Evolutionary conservation across 331 rosid genomes (phyloP).

Genomic region (Malus hybrid): DNA sequence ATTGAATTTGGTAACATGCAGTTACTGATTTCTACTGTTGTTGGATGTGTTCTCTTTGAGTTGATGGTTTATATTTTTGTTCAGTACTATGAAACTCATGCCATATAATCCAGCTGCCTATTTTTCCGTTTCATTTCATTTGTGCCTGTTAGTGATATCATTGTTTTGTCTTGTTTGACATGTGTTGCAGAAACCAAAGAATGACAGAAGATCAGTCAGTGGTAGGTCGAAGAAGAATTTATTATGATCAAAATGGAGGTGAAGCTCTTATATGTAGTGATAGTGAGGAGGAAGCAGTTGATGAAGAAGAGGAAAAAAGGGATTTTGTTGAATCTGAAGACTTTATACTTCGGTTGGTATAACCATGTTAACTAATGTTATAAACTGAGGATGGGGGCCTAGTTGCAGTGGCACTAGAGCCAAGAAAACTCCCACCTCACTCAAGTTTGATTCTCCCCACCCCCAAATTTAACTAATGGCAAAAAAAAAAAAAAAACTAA

Average conservation of each 20-base stretch:
- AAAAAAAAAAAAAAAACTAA: background rate
- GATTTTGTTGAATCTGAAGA: slow-evolving; percentile 85
- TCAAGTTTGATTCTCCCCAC: too few relatives aligned
- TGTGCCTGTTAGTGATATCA: background rate
- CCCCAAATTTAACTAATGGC: too few relatives aligned
- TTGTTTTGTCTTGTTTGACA: background rate
- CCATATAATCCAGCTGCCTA: background rate
- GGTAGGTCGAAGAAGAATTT: slow-evolving; percentile 92
- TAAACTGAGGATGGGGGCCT: background rate
- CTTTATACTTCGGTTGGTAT: slow-evolving; percentile 80
- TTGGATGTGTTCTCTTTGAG: background rate
- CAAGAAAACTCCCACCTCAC: too few relatives aligned
- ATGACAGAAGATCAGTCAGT: slow-evolving; percentile 99
- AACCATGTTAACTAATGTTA: slow-evolving; percentile 17
- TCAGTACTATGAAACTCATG: background rate
- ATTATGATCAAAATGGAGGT: slow-evolving; percentile 95
- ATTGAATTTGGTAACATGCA: background rate
- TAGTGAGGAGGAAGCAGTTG: slow-evolving; percentile 87
- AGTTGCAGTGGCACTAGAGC: too few relatives aligned
- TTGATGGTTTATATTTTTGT: background rate
- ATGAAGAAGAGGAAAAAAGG: slow-evolving; percentile 92
- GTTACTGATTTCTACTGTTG: background rate
- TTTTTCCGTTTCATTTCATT: background rate
- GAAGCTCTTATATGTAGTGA: slow-evolving; percentile 99
- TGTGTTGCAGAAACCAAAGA: slow-evolving; percentile 83